Evolutionary conservation across 495 filamentous ascomycete genomes (phyloP), one percentile per base, ranked within the genome.

Genomic region (Aspergillus taichungensis): DNA sequence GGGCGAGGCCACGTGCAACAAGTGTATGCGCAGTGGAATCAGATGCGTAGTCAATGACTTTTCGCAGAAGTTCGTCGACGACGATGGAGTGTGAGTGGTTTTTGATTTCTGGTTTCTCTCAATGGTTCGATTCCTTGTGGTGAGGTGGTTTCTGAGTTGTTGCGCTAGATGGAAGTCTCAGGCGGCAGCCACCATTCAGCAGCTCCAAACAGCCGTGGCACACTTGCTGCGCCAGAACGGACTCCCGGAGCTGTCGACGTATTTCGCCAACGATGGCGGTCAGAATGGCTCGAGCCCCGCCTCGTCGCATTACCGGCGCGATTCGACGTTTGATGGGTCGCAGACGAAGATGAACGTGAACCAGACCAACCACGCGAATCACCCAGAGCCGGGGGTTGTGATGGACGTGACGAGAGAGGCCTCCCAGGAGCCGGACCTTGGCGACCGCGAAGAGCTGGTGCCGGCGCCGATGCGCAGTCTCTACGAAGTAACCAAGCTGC

Each of bases 401-500:
- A 62, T 66, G 61, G 63, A 66, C 40, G 56, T 69, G 13, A 77
- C 75, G 10, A 61, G 74, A 52, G 76, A 78, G 30, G 64, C 66
- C 10, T 76, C 74, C 5, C 72, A 71, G 41, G 75, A 78, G 28
- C 67, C 64, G n/a, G 64, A 69, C 43, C 53, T 71, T 10, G 71
- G 73, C 35, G 64, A 67, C 41, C 62, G 68, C 13, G 18, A 24
- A 24, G 66, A 68, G 7, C 43, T 79, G 30, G 72, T 79, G 27
- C 63, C 74, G 1, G 75, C 73, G 5, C 77, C 77, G 0, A 79
- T 80, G 74, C 69, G 73, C 42, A 78, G 73, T 57, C 54, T 80
- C 14, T 80, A 77, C 52, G 77, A 79, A 47, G 77, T 80, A 28
- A 80, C 77, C 6, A 78, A 75, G 35, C 56, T 80, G 41, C 67